phyloP scores from a whole-genome alignment of 2,329 filamentous ascomycete genomes.

The Gnomoniopsis smithogilvyi region DNA sequence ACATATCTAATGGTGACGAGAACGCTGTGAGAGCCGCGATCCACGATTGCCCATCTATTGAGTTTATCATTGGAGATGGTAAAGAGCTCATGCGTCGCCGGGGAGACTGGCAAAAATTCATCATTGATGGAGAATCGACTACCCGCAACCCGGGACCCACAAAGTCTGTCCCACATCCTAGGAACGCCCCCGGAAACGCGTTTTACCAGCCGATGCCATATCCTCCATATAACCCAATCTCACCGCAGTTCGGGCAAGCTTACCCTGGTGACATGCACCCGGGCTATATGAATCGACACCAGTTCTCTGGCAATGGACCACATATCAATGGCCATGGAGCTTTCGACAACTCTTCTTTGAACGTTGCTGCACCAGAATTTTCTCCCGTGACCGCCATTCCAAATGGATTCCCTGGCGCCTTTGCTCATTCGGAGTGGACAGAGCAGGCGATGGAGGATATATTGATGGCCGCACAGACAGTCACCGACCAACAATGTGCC shows the following conservation, averaged over 20 bases:
- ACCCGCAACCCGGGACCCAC: constrained; percentile 70
- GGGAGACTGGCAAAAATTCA: constrained; percentile 76
- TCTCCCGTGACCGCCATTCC: constrained; percentile 34
- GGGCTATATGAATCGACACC: constrained; percentile 29
- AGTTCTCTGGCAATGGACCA: constrained; percentile 26
- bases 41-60: constrained; percentile 67
- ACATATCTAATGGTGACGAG: constrained; percentile 63
- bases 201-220: constrained; percentile 23
- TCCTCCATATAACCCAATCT: constrained; percentile 25
- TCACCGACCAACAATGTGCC: constrained; percentile 28
- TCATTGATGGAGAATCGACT: constrained; percentile 60
- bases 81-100: constrained; percentile 73
- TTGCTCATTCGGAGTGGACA: not conserved
- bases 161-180: constrained; percentile 30
- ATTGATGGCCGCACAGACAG: constrained; percentile 24
- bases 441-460: constrained; percentile 23
- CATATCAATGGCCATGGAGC: constrained; percentile 37
- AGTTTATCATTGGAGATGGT: constrained; percentile 73
- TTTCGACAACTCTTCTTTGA: constrained; percentile 49
- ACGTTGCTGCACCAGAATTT: constrained; percentile 63
- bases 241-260: constrained; percentile 5
- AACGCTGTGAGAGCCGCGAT: constrained; percentile 74
- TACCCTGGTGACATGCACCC: constrained; percentile 24
- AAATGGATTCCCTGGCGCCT: not conserved
- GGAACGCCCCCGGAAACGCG: constrained; percentile 23